Conservation (phyloP, 371 early-diverging fungal genomes). For the Mortierella sp. region DNA sequence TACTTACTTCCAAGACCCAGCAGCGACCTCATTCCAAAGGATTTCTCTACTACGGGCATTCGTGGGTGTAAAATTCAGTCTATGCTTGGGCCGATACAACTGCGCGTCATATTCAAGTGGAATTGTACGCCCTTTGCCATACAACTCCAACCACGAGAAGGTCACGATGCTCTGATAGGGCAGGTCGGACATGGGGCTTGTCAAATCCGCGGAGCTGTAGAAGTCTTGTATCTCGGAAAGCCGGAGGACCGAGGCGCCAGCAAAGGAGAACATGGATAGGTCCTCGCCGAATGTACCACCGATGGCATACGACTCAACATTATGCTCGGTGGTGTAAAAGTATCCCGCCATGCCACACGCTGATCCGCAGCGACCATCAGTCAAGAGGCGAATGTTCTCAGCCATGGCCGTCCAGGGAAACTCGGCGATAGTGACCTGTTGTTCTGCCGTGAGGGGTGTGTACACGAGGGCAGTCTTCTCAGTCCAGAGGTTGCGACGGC, state of each 20-base stretch:
- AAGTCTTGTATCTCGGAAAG: not conserved
- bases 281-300: slow-evolving; percentile 18
- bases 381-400: slow-evolving; percentile 24
- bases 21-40: slow-evolving; percentile 29
- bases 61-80: slow-evolving; percentile 22
- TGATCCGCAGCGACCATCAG: slow-evolving; percentile 41
- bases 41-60: slow-evolving; percentile 22
- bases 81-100: slow-evolving; percentile 17
- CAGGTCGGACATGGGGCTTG: not conserved
- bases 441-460: slow-evolving; percentile 4
- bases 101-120: slow-evolving; percentile 31
- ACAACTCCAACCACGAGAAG: slow-evolving; percentile 7
- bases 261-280: slow-evolving; percentile 38
- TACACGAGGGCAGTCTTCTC: not conserved
- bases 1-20: slow-evolving; percentile 23
- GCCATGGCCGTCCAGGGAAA: slow-evolving; percentile 33
- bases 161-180: slow-evolving; percentile 12
- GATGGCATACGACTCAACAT: slow-evolving; percentile 27
- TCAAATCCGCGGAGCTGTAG: not conserved
- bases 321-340: slow-evolving; percentile 13
- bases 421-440: not conserved
- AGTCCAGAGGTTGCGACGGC: slow-evolving; percentile 21
- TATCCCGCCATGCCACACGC: slow-evolving; percentile 36
- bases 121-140: not conserved
- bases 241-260: slow-evolving; percentile 17